Evolutionary conservation across 2,329 filamentous ascomycete genomes (phyloP), one percentile per base, ranked within the genome.

Genomic region (Pseudogymnoascus sp.): DNA sequence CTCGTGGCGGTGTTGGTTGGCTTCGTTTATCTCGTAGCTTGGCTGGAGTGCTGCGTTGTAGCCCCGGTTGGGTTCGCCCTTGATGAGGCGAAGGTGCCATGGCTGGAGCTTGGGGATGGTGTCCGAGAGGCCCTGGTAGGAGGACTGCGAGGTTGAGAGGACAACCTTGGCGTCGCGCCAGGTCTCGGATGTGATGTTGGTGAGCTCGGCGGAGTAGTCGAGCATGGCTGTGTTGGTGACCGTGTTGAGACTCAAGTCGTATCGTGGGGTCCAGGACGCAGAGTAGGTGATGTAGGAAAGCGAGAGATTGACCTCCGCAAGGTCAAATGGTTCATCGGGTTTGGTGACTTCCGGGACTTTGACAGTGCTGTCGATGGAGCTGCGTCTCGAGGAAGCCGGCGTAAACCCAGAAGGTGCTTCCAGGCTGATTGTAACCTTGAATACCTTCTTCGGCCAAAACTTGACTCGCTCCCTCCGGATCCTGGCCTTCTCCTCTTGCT

Each of bases 191-290:
- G 77, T 79, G 12, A 70, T 71, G 65, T 83, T 78, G 20, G 75
- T 77, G 33, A 80, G 75, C 57, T 85, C 80, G 38, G 85, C 85
- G 20, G 76, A 74, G 63, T 82, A 82, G 18, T 76, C 71, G 41
- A 81, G 70, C 4, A 68, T 58, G 2, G 71, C 72, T 4, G 64
- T 68, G 8, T 66, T 64, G 15, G 71, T 69, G 37, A 68, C 63
- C 3, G 72, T 73, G 58, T 72, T 70, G 11, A 82, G 73, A n/a
- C 69, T 74, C 35, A 81, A 67, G 62, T 82, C 77, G 63, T 81
- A 81, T 14, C 77, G 74, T 35, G 78, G 76, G 8, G 68, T 68
- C 78, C 78, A 82, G 1, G 67, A 75, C 0, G 77, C 77, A 20
- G 73, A 67, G 39, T 68, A 67, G 4, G 69, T 71, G 60, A 71